phyloP scores from a whole-genome alignment of 108 stramenopile species.

The Tribonema minus region DNA sequence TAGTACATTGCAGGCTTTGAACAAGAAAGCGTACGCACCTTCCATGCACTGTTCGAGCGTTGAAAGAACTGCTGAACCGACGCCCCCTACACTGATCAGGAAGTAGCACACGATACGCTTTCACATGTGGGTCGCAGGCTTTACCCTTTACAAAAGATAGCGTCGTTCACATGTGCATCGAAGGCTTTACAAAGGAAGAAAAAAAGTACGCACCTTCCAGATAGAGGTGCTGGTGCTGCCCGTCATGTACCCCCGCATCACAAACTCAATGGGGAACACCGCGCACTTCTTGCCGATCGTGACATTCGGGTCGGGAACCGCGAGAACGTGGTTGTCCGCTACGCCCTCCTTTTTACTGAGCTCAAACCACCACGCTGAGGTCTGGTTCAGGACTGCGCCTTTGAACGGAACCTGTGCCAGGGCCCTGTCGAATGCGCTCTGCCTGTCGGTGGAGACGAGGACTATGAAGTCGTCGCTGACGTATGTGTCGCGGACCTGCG shows the following conservation, averaged over 20 bases:
- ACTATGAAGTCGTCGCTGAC: slow-evolving; percentile 59
- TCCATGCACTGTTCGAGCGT: no score
- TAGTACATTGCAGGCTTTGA: no score
- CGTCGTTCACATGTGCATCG: no score
- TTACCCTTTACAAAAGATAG: no score
- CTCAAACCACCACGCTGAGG: slow-evolving; percentile 83
- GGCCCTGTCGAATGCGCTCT: slow-evolving; percentile 94
- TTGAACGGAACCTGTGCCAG: slow-evolving; percentile 93
- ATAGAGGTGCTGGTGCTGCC: slow-evolving; percentile 92
- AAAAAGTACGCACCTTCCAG: slow-evolving; percentile 76
- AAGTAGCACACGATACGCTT: no score
- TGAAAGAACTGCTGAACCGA: no score
- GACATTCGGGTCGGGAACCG: slow-evolving; percentile 87
- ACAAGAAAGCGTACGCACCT: no score
- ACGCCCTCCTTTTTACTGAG: slow-evolving; percentile 65
- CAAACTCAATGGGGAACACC: slow-evolving; percentile 97
- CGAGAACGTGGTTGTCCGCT: slow-evolving; percentile 84
- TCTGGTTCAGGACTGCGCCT: slow-evolving; percentile 86
- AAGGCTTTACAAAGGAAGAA: no score
- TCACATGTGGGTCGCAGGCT: no score
- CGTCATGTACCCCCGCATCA: slow-evolving; percentile 80
- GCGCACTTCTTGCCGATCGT: slow-evolving; percentile 79
- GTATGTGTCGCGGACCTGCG: slow-evolving; percentile 59
- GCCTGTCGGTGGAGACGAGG: slow-evolving; percentile 93
- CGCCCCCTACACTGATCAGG: no score